Conservation (phyloP, 306 rosid species). For the Acacia acuminata region DNA sequence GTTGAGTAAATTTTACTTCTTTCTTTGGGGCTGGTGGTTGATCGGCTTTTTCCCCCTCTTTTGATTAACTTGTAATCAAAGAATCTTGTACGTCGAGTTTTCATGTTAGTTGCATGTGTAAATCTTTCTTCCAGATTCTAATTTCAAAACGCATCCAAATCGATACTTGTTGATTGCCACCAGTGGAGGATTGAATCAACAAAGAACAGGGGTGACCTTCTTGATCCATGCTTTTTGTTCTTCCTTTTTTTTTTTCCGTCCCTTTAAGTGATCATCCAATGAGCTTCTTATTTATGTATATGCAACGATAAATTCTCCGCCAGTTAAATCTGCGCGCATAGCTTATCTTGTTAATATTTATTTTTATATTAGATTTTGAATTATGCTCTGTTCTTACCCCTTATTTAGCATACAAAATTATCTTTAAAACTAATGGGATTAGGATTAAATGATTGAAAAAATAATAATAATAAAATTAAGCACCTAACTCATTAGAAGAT, state of each 20-base stretch:
- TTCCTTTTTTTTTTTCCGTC: neutral
- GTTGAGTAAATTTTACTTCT: neutral
- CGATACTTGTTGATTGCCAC: conserved; percentile 75
- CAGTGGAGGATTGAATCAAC: conserved; percentile 95
- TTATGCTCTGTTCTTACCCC: neutral
- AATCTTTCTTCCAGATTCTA: conserved; percentile 55
- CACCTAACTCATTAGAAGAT: too few species aligned
- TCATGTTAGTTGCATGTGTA: neutral
- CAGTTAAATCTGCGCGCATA: neutral
- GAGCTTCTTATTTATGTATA: neutral
- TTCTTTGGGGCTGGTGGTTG: neutral
- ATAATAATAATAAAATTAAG: too few species aligned
- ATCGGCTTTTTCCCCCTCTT: neutral
- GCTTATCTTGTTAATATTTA: neutral
- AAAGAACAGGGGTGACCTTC: conserved; percentile 88
- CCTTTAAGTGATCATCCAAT: neutral
- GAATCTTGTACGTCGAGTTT: neutral
- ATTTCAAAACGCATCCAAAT: conserved; percentile 61
- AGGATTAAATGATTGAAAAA: too few species aligned
- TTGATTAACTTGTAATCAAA: neutral
- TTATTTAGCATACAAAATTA: neutral
- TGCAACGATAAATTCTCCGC: neutral
- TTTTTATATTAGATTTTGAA: neutral
- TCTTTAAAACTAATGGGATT: too few species aligned
- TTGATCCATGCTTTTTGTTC: neutral